A percentile compares a stretch with the other conserved stretches of the same genome.
Conservation (phyloP, 2,329 filamentous ascomycete species). For the Aureobasidium musti region DNA sequence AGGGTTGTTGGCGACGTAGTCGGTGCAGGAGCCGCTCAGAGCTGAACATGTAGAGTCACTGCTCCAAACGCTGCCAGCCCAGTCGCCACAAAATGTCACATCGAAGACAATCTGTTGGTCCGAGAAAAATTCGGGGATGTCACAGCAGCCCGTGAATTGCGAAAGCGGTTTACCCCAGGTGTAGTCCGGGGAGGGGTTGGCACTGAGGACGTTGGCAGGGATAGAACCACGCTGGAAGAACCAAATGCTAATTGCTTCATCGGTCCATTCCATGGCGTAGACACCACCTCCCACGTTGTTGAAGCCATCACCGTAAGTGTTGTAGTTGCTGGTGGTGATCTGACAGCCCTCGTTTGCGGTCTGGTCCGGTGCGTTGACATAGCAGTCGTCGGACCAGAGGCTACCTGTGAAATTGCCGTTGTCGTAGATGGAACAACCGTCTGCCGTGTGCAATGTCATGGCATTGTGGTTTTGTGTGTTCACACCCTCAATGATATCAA, state of each 20-base stretch:
- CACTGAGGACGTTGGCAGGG: conserved; percentile 47
- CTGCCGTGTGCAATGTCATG: conserved; percentile 43
- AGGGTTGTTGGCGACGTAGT: conserved; percentile 42
- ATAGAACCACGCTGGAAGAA: conserved; percentile 44
- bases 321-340: conserved; percentile 54
- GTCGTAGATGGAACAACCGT: conserved; percentile 40
- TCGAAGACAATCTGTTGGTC: conserved; percentile 55
- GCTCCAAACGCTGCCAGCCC: conserved; percentile 42
- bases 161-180: conserved; percentile 65
- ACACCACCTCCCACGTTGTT: conserved; percentile 50
- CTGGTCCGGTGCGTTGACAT: conserved; percentile 47
- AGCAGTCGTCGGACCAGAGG: conserved; percentile 45
- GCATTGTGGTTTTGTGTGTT: conserved; percentile 41
- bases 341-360: conserved; percentile 38
- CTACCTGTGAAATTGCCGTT: conserved; percentile 72
- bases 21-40: conserved; percentile 37
- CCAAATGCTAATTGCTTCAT: conserved; percentile 39
- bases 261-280: conserved; percentile 43
- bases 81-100: conserved; percentile 46
- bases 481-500: conserved; percentile 47
- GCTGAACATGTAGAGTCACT: conserved; percentile 50
- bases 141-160: conserved; percentile 65
- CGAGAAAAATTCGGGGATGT: conserved; percentile 66
- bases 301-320: conserved; percentile 42
- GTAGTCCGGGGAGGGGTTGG: conserved; percentile 57